Base-by-base conservation (phyloP, 2,329 filamentous ascomycete genomes). In the Xylariomycetidae sp. region DNA sequence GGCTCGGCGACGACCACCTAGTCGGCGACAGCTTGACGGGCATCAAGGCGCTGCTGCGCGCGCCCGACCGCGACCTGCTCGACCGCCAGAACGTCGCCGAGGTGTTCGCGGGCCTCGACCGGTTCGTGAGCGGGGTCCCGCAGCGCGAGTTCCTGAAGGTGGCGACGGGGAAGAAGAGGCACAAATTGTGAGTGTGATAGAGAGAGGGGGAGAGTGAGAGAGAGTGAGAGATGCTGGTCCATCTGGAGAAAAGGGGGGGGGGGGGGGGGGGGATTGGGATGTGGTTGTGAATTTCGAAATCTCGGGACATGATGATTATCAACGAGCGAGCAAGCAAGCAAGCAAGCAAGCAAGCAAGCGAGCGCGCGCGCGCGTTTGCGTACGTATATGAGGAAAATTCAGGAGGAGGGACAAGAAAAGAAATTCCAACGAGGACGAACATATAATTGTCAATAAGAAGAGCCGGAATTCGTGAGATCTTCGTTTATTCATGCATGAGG, bases 121-220 rank as follows among this genome's bases (percentile, higher is more conserved):
- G 88, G 38, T 96, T 97, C 54, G 58, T 86, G 46, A 75, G 66
- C 40, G 88, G 88, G 0, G 70, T 88, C 27, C 92, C 92, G 14
- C 88, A 96, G 69, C 74, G 83, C 58, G 87, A 97, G 69, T 97
- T 97, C 57, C 66, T 72, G 52, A 89, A 85, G 70, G 67, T 97
- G 56, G 88, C 88, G 2, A 79, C 71, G 42, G 88, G 90, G 10
- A 78, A 92, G 72, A 97, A 96, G 77, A 87, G 82, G 57, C 92
- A 98, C 66, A 97, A 97, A 69, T 65, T 97, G 58, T 51, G 35
- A 48, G 11, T 23, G n/a, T 16, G n/a, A 15, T 22, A 18, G 15
- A 30, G 30, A 15, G 34, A 20, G 32, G 30, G n/a, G n/a, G n/a
- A n/a, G n/a, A n/a, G n/a, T n/a, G n/a, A n/a, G n/a, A n/a, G n/a